Evolutionary conservation across 176 grass and related monocot genomes (phyloP).

Genomic region (Aegilops umbellulata): DNA sequence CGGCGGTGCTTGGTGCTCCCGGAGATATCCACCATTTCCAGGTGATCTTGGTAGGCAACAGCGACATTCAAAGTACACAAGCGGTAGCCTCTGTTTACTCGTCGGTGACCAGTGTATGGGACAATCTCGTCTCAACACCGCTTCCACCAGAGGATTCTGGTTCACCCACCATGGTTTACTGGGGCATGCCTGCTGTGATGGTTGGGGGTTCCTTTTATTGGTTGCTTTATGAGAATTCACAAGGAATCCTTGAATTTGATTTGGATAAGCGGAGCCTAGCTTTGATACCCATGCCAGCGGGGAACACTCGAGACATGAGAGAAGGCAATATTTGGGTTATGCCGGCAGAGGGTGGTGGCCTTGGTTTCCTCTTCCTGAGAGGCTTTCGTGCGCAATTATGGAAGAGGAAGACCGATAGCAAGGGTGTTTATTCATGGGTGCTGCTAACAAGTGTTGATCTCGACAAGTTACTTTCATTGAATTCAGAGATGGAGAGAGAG

Average conservation of each 20-base stretch:
- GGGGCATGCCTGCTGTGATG: neutral
- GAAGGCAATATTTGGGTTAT: neutral
- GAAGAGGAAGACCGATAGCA: neutral
- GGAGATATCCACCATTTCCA: neutral
- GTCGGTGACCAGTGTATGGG: neutral
- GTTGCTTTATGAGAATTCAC: neutral
- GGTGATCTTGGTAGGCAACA: neutral
- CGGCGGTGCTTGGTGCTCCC: neutral
- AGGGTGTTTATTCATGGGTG: neutral
- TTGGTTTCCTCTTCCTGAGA: neutral
- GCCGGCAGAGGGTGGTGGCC: neutral
- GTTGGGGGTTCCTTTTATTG: neutral
- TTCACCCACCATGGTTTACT: too few relatives aligned
- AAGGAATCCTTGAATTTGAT: neutral
- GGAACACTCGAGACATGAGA: too few relatives aligned
- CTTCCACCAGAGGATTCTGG: neutral
- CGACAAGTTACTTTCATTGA: neutral
- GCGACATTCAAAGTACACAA: neutral
- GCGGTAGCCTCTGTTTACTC: neutral
- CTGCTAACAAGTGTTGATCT: neutral
- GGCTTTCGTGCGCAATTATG: neutral
- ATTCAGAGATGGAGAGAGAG: neutral
- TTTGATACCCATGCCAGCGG: neutral
- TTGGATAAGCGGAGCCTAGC: neutral
- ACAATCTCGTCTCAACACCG: neutral